Percentiles rank a stretch among this genome's conserved stretches.
Conservation (phyloP, 345 rosid genomes). For the Eucalyptus viminalis region DNA sequence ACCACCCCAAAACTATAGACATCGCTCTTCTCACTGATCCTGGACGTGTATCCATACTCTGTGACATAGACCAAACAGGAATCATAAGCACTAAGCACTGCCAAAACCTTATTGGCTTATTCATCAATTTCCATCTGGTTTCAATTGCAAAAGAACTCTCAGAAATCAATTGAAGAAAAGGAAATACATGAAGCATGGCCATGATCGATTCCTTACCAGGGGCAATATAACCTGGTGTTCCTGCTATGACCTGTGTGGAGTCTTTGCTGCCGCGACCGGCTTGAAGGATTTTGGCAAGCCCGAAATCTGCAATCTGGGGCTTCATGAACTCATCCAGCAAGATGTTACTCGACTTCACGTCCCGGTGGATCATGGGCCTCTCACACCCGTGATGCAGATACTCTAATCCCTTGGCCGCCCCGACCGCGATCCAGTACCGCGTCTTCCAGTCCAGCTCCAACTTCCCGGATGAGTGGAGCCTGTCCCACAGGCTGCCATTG, state of each 20-base stretch:
- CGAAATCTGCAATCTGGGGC: constrained; percentile 95
- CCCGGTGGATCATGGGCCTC: constrained; percentile 69
- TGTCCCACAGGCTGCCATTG: constrained; percentile 92
- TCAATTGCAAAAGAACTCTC: background rate
- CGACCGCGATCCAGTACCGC: constrained; percentile 70
- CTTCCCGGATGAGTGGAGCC: constrained; percentile 48
- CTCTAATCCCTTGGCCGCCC: constrained; percentile 83
- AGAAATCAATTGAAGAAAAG: background rate
- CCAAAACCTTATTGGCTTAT: background rate
- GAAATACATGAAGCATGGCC: background rate
- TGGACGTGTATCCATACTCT: constrained; percentile 86
- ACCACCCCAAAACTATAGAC: constrained; percentile 96
- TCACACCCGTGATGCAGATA: constrained; percentile 80
- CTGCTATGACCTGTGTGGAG: constrained; percentile 68
- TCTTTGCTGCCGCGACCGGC: constrained; percentile 25
- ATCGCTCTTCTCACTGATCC: constrained; percentile 79
- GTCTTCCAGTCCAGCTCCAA: constrained; percentile 79
- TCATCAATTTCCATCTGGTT: background rate
- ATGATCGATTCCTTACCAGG: constrained; percentile 41
- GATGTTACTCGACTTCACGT: constrained; percentile 83
- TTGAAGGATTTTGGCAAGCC: constrained; percentile 85
- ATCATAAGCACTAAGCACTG: background rate
- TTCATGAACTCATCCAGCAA: constrained; percentile 68
- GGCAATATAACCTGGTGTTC: constrained; percentile 93
- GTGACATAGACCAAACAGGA: background rate